Evolutionary conservation across 139 green algal genomes (phyloP), one percentile per base, ranked within the genome.

Genomic region (Chlamydomonas incerta): DNA sequence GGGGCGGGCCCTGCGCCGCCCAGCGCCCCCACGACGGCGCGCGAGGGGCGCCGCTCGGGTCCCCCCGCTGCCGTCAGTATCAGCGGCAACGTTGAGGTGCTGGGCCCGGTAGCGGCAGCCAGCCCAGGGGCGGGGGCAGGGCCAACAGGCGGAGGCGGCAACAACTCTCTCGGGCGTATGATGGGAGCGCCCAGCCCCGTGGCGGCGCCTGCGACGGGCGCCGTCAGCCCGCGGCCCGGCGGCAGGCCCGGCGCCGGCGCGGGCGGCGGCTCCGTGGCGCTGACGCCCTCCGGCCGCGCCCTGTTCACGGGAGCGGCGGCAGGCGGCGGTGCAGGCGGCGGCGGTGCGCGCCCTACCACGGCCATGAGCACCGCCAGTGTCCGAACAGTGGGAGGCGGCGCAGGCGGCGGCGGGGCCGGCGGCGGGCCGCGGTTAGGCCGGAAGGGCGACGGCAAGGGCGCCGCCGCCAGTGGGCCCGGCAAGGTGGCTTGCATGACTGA

Each of bases 401-500:
- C 34, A 17, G 73, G 52, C n/a, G 73, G 52, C 73, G 60, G 18
- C 21, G 74, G 74, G n/a, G n/a, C n/a, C 55, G 74, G 57, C 55
- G 57, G 57, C 26, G 26, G 2, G 23, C 3, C 10, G 24, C 70
- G 41, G 13, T 23, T 10, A 1, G 60, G 74, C 34, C 9, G 23
- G 2, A 46, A 37, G 8, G 5, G 58, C 2, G 31, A 4, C 9
- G 28, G 3, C 13, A 83, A 83, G 41, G 60, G 52, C 62, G 62
- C 60, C 17, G 55, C 55, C 20, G 18, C 18, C 55, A 14, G 14
- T 57, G 50, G 11, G 55, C 55, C 18, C 8, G 55, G 60, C 26
- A 73, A 73, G 63, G 75, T 83, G 35, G 75, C 75, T 41, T 41
- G 60, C 4, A 31, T 83, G 29, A 62, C 72, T 2, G 68, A 73